Percentiles rank a stretch among this genome's conserved stretches.
Conservation (phyloP, 768 basidiomycete genomes). For the Macrolepiota dolichaula region DNA sequence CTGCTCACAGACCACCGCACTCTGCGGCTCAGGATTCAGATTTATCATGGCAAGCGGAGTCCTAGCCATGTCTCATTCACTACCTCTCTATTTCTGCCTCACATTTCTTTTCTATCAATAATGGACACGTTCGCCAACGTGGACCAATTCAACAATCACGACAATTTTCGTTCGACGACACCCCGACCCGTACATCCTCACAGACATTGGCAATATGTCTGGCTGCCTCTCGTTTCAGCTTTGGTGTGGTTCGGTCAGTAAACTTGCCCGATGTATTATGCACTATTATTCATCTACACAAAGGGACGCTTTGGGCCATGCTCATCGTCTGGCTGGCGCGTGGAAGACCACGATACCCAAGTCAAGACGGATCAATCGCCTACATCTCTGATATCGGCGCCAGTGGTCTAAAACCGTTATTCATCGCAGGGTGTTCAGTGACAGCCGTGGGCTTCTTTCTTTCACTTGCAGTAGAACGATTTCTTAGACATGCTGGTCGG, state of each 20-base stretch:
- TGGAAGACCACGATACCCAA: constrained; percentile 58
- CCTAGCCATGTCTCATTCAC: neutral
- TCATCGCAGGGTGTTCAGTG: constrained; percentile 61
- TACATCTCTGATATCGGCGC: constrained; percentile 83
- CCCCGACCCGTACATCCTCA: constrained; percentile 2
- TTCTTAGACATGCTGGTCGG: constrained; percentile 64
- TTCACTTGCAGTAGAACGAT: constrained; percentile 57
- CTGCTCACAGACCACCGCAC: neutral
- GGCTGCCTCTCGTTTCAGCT: constrained; percentile 58
- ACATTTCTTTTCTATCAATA: no score
- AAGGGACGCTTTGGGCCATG: constrained; percentile 63
- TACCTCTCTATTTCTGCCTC: neutral
- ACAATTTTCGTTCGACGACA: neutral
- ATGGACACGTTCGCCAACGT: neutral
- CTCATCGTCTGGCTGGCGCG: constrained; percentile 67
- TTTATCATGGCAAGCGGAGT: neutral
- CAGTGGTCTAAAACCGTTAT: constrained; percentile 69
- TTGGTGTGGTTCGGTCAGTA: constrained; percentile 64
- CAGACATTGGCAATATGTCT: constrained; percentile 58
- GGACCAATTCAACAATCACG: neutral
- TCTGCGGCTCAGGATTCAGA: neutral
- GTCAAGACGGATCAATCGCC: constrained; percentile 55
- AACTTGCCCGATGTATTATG: neutral
- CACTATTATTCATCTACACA: neutral
- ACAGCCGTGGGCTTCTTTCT: constrained; percentile 62